A percentile compares a stretch with the other conserved stretches of the same genome.
These are phyloP conservation scores for Yarrowia sp. DNA, from an alignment of 805 yeast species.

Conservation along the genomic window DNA sequence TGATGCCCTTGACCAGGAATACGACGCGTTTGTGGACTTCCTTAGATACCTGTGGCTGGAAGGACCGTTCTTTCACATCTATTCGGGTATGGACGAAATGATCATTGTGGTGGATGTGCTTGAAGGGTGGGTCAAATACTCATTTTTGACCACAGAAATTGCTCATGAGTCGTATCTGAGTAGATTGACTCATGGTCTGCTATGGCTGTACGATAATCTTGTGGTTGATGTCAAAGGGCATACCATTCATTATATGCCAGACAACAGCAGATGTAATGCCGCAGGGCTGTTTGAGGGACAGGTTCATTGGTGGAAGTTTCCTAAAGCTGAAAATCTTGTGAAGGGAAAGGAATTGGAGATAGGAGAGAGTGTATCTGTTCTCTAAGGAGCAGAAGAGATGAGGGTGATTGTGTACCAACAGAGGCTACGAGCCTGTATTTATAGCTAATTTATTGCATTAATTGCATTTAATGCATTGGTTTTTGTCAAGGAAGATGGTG, in stretches of 20 bases:
- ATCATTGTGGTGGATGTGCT: constrained; percentile 11
- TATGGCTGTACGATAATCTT: constrained; percentile 9
- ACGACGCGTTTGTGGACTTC: constrained; percentile 14
- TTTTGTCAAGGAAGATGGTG: too few relatives aligned
- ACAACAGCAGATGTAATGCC: constrained; percentile 1
- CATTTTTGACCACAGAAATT: background rate
- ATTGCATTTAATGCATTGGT: too few relatives aligned
- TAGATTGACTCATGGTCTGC: background rate
- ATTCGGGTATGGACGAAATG: constrained; percentile 8
- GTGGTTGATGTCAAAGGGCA: background rate
- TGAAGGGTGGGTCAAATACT: constrained; percentile 6
- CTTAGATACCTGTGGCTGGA: constrained; percentile 21
- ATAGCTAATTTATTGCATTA: too few relatives aligned
- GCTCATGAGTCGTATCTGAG: constrained; percentile 1
- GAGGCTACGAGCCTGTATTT: too few relatives aligned
- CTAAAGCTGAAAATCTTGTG: background rate
- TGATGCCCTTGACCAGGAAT: background rate
- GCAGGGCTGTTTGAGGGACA: background rate
- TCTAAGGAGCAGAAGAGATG: too few relatives aligned
- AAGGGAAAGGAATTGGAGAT: constrained; percentile 3
- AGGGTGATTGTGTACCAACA: too few relatives aligned
- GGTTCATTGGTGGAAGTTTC: constrained; percentile 25
- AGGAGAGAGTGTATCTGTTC: constrained; percentile 1
- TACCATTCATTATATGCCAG: background rate
- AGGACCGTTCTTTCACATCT: constrained; percentile 12